These are phyloP conservation scores for Stellera chamaejasme DNA, from an alignment of 345 rosid genomes.

Conservation along the genomic window DNA sequence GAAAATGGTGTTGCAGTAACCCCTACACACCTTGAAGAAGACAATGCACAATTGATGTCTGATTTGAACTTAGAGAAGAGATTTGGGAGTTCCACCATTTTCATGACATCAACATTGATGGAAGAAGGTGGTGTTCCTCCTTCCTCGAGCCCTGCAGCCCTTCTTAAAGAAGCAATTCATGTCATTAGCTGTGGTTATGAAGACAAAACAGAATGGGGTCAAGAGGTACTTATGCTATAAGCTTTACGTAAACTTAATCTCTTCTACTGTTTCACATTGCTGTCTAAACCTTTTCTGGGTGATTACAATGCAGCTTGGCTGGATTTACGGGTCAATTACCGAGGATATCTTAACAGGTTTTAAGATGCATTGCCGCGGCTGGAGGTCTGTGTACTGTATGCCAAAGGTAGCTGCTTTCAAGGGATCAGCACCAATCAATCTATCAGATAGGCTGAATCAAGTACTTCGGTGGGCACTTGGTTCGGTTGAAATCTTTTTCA, in stretches of 20 bases:
- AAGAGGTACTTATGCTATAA: conserved; percentile 51
- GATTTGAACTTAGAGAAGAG: conserved; percentile 90
- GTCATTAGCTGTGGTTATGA: conserved; percentile 96
- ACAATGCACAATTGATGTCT: conserved; percentile 80
- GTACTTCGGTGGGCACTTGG: conserved; percentile 99
- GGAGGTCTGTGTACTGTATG: conserved; percentile 99
- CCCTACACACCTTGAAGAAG: conserved; percentile 51
- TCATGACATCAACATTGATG: conserved; percentile 91
- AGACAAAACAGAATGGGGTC: conserved; percentile 99
- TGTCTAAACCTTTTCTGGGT: conserved; percentile 11
- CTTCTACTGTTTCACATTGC: background rate
- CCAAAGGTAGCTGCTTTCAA: conserved; percentile 84
- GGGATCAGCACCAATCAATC: conserved; percentile 96
- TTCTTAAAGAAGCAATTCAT: conserved; percentile 97
- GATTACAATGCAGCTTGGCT: conserved; percentile 59
- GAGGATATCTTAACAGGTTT: conserved; percentile 97
- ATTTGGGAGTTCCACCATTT: conserved; percentile 88
- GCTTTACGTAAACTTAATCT: background rate
- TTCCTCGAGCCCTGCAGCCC: conserved; percentile 91
- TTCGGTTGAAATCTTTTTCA: conserved; percentile 97
- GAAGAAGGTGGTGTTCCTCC: conserved; percentile 97
- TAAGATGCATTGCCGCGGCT: conserved; percentile 98
- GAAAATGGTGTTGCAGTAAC: conserved; percentile 41
- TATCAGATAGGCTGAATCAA: conserved; percentile 94
- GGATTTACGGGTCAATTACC: conserved; percentile 98